Percentiles rank a stretch among this genome's conserved stretches.
These are phyloP conservation scores for Colletotrichum chrysophilum DNA, from an alignment of 2,329 filamentous ascomycete genomes.

Conservation along the genomic window DNA sequence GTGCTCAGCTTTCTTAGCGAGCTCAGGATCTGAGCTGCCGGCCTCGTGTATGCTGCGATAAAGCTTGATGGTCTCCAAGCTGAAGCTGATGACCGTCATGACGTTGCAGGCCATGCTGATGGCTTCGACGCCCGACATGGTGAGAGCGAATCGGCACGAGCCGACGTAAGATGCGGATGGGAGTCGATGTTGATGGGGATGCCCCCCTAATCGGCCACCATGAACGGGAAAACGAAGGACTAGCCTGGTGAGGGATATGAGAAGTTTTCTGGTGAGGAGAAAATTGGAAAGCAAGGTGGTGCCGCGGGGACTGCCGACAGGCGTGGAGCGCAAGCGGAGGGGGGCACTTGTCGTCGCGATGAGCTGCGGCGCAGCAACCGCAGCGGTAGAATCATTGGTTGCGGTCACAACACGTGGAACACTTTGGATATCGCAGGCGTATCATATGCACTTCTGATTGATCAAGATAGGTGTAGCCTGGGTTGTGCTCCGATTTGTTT, in stretches of 20 bases:
- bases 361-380: background rate
- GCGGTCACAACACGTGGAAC: background rate
- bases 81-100: background rate
- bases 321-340: no score
- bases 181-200: fast-evolving
- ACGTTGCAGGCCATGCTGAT: background rate
- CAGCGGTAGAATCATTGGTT: background rate
- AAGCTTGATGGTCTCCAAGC: background rate
- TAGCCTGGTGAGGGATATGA: no score
- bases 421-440: background rate
- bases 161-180: background rate
- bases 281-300: background rate
- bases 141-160: background rate
- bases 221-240: no score
- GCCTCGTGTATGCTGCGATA: background rate
- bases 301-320: no score
- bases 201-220: no score
- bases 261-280: background rate
- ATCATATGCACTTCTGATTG: background rate
- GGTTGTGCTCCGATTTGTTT: background rate
- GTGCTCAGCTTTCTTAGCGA: no score
- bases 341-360: background rate
- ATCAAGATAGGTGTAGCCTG: background rate
- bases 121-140: background rate
- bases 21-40: no score